phyloP scores from a whole-genome alignment of 2,329 filamentous ascomycete genomes.

The Talaromyces sp. region DNA sequence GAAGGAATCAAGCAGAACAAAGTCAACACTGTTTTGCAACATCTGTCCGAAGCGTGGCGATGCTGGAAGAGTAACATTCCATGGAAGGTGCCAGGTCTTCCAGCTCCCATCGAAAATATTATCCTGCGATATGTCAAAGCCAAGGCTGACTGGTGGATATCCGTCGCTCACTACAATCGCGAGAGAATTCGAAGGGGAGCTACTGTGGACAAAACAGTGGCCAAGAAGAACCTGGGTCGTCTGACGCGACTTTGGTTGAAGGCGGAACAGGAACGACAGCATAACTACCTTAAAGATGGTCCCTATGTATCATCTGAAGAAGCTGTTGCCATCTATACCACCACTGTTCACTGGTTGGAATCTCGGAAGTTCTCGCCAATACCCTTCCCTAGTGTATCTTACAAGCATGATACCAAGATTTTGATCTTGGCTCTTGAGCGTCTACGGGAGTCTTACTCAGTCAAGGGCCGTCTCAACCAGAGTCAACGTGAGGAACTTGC shows the following conservation, averaged over 20 bases:
- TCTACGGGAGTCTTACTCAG: constrained; percentile 90
- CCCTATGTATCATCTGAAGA: constrained; percentile 98
- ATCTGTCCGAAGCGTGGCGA: constrained; percentile 95
- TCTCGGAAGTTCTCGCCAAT: constrained; percentile 98
- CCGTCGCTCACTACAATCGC: constrained; percentile 96
- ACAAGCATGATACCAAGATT: constrained; percentile 99
- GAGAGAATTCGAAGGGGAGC: constrained; percentile 94
- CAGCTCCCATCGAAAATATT: constrained; percentile 96
- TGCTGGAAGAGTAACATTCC: constrained; percentile 99
- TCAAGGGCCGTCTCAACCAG: constrained; percentile 94
- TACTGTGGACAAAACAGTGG: constrained; percentile 97
- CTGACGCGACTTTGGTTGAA: constrained; percentile 95
- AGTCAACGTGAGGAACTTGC: constrained; percentile 95
- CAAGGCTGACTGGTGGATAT: constrained; percentile 99
- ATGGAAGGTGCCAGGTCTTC: constrained; percentile 96
- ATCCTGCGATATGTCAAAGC: constrained; percentile 98
- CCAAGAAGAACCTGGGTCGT: constrained; percentile 96
- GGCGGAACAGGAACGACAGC: constrained; percentile 94
- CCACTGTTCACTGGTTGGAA: constrained; percentile 97
- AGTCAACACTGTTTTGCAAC: constrained; percentile 94
- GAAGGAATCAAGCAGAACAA: constrained; percentile 99
- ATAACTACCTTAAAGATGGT: constrained; percentile 99
- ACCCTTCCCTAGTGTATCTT: constrained; percentile 96
- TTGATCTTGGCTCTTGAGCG: constrained; percentile 91
- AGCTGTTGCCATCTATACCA: constrained; percentile 97